These are phyloP conservation scores for Canavalia ensiformis DNA, from an alignment of 306 rosid species.

Conservation along the genomic window DNA sequence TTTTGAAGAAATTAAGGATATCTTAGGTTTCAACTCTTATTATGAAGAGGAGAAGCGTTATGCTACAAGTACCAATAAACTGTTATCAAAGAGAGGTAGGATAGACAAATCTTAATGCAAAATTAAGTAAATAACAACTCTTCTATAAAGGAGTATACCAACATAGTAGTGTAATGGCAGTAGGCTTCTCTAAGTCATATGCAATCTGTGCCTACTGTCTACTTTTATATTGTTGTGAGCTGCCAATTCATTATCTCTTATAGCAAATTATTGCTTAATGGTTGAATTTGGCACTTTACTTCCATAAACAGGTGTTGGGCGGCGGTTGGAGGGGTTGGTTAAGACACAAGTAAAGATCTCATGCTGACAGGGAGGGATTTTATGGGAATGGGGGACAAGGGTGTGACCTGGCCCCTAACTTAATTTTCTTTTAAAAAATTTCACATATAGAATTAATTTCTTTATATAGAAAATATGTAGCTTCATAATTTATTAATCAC, in stretches of 20 bases:
- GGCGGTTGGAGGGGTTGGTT: neutral
- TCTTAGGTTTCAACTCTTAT: slow-evolving; percentile 84
- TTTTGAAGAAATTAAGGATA: slow-evolving; percentile 88
- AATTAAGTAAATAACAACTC: neutral
- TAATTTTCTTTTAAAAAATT: no score
- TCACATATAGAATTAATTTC: no score
- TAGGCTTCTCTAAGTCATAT: slow-evolving; percentile 33
- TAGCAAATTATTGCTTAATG: slow-evolving; percentile 3
- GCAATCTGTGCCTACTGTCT: slow-evolving; percentile 7
- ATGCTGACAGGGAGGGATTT: neutral
- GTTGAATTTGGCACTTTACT: slow-evolving; percentile 22
- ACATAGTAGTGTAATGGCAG: slow-evolving; percentile 27
- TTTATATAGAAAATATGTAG: no score
- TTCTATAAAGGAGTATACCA: neutral
- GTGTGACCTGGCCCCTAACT: no score
- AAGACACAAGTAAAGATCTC: slow-evolving; percentile 35
- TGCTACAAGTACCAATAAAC: slow-evolving; percentile 59
- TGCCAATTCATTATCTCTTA: slow-evolving; percentile 13
- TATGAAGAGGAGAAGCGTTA: slow-evolving; percentile 96
- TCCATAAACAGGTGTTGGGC: slow-evolving; percentile 20
- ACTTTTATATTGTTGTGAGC: slow-evolving; percentile 23
- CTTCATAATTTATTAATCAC: no score
- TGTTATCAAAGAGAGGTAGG: slow-evolving; percentile 70
- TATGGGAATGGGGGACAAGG: no score
- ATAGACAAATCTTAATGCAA: slow-evolving; percentile 32